These are phyloP conservation scores for Fusarium caatingaense DNA, from an alignment of 2,329 filamentous ascomycete genomes.

Conservation along the genomic window DNA sequence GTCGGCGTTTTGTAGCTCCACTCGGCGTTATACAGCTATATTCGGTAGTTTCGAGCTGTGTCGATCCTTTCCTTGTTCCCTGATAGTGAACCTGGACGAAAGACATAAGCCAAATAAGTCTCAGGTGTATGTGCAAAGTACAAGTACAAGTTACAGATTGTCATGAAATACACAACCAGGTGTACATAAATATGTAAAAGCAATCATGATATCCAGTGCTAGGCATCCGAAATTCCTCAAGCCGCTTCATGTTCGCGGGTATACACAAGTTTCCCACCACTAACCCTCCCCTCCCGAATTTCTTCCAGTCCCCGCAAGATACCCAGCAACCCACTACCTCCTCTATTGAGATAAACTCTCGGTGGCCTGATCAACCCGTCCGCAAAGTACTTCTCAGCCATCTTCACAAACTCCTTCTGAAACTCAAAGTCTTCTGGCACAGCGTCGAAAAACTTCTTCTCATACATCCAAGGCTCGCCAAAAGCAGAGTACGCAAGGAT, in stretches of 20 bases:
- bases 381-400: background rate
- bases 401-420: background rate
- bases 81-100: too few relatives aligned
- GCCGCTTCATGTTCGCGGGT: background rate
- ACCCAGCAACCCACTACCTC: background rate
- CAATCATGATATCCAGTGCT: background rate
- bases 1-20: too few relatives aligned
- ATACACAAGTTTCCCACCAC: slow-evolving; percentile 19
- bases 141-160: too few relatives aligned
- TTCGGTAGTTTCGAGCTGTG: too few relatives aligned
- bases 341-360: background rate
- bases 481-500: slow-evolving; percentile 15
- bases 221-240: fast-evolving
- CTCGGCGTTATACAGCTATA: too few relatives aligned
- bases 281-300: background rate
- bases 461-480: slow-evolving; percentile 3
- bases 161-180: fast-evolving
- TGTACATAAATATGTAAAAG: fast-evolving
- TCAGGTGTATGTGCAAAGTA: too few relatives aligned
- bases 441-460: background rate
- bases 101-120: too few relatives aligned
- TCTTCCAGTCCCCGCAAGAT: background rate
- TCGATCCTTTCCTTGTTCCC: too few relatives aligned
- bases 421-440: slow-evolving; percentile 7
- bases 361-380: background rate